Evolutionary conservation across 306 rosid species (phyloP), one percentile per base, ranked within the genome.

Genomic region (Trifolium pratense): DNA sequence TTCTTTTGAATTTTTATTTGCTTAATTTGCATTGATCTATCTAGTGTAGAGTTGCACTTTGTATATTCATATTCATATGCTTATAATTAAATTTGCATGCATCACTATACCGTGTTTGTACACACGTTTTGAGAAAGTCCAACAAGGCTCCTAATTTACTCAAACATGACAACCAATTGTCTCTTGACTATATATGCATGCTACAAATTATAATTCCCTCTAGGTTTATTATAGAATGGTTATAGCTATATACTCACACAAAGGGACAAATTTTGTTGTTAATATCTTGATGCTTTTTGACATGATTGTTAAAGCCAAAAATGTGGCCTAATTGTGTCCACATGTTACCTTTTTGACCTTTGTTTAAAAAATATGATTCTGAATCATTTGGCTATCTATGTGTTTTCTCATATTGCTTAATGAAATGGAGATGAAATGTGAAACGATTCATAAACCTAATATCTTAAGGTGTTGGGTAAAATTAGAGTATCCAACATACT

Each of bases 281-380:
- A 51, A n/a, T 84, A 74, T 76, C 73, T 70, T 66, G 68, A 62
- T 80, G 66, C 34, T 81, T 34, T 43, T 53, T 37, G 70, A 37
- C 70, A 21, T 64, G 62, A 74, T 75, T 83, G 66, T 60, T 70
- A 56, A 56, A 13, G 16, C 61, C 61, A 37, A 20, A 74, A 75
- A 66, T 84, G 79, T 65, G 86, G 81, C 83, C 81, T 78, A 84
- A 64, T 71, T 12, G 8, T 75, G 62, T 81, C 87, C 86, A 81
- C 85, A 52, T 84, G 29, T 77, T 52, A 23, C 40, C 25, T 66
- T 23, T 5, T 23, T 12, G 7, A 12, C 0, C 0, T 9, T 49
- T 5, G 1, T 7, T 48, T 52, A 0, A 17, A 53, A 53, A 20
- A 17, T 9, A 18, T 20, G 7, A 5, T 9, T 20, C 0, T 20